Evolutionary conservation across 2,329 filamentous ascomycete species (phyloP).

Genomic region (Clarireedia monteithiana): DNA sequence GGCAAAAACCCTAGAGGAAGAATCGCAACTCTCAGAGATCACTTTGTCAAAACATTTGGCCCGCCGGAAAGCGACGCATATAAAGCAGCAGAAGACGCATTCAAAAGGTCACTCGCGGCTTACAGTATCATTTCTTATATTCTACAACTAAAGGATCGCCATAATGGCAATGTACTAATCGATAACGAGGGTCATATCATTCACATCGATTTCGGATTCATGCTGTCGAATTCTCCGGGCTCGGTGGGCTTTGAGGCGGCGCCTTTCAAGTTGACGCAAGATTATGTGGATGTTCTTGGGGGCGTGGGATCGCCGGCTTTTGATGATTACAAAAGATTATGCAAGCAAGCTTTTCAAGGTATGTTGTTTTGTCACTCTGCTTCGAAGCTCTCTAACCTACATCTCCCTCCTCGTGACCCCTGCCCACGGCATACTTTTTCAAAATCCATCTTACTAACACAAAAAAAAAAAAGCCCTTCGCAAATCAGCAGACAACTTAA

Average conservation of each 20-base stretch:
- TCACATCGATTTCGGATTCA: conserved; percentile 86
- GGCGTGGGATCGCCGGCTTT: conserved; percentile 63
- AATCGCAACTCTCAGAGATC: conserved; percentile 73
- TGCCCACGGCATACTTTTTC: no score
- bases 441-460: conserved; percentile 2
- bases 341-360: conserved; percentile 80
- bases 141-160: conserved; percentile 75
- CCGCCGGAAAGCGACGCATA: conserved; percentile 61
- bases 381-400: no score
- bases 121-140: conserved; percentile 83
- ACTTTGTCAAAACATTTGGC: conserved; percentile 75
- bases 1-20: conserved; percentile 66
- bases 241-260: conserved; percentile 81
- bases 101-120: conserved; percentile 73
- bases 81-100: conserved; percentile 65
- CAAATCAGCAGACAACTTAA: conserved; percentile 70
- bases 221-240: conserved; percentile 80
- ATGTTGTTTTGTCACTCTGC: conserved; percentile 21
- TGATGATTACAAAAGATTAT: conserved; percentile 68
- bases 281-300: conserved; percentile 78
- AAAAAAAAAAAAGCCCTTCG: conserved; percentile 53
- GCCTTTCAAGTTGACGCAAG: conserved; percentile 78
- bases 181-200: conserved; percentile 82
- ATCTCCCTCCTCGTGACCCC: no score
- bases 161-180: conserved; percentile 81